Evolutionary conservation across 208 protist genomes (phyloP).

Genomic region (Herpetomonas samuelpessoai): DNA sequence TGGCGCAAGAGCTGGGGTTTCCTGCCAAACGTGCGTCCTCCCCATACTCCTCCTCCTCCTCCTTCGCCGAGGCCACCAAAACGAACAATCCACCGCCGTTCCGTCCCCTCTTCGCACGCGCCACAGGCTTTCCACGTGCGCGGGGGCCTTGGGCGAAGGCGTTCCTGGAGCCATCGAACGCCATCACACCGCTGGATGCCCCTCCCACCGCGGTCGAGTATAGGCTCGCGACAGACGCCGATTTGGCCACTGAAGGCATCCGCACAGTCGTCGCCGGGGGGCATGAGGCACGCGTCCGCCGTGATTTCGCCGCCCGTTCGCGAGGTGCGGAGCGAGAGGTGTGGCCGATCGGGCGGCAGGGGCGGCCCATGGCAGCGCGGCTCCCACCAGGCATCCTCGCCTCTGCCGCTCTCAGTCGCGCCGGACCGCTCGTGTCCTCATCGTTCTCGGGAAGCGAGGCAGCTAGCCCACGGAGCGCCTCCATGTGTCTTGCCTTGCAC

Average conservation of each 20-base stretch:
- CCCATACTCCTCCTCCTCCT: no score
- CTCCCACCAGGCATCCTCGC: slow-evolving; percentile 63
- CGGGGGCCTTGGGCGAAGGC: slow-evolving; percentile 47
- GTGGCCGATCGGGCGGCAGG: slow-evolving; percentile 63
- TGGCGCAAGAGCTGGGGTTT: slow-evolving; percentile 28
- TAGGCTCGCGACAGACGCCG: slow-evolving; percentile 29
- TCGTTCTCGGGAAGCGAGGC: slow-evolving; percentile 5
- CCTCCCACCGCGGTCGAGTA: slow-evolving; percentile 26
- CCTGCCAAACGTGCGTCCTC: no score
- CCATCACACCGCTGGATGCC: slow-evolving; percentile 11
- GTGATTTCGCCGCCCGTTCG: slow-evolving; percentile 34
- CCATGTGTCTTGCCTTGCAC: slow-evolving; percentile 54
- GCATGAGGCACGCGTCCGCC: not conserved
- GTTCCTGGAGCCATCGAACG: slow-evolving; percentile 38
- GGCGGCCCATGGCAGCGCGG: slow-evolving; percentile 55
- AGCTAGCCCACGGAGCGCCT: slow-evolving; percentile 7
- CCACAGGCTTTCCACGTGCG: slow-evolving; percentile 26
- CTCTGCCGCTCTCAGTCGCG: slow-evolving; percentile 16
- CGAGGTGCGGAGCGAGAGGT: slow-evolving; percentile 26
- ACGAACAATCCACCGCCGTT: slow-evolving; percentile 20
- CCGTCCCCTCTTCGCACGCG: slow-evolving; percentile 25
- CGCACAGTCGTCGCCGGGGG: not conserved
- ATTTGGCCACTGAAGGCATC: slow-evolving; percentile 9
- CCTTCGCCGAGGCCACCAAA: no score
- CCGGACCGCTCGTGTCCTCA: slow-evolving; percentile 5